These are phyloP conservation scores for Cucurbita maxima DNA, from an alignment of 306 rosid genomes.

Conservation along the genomic window DNA sequence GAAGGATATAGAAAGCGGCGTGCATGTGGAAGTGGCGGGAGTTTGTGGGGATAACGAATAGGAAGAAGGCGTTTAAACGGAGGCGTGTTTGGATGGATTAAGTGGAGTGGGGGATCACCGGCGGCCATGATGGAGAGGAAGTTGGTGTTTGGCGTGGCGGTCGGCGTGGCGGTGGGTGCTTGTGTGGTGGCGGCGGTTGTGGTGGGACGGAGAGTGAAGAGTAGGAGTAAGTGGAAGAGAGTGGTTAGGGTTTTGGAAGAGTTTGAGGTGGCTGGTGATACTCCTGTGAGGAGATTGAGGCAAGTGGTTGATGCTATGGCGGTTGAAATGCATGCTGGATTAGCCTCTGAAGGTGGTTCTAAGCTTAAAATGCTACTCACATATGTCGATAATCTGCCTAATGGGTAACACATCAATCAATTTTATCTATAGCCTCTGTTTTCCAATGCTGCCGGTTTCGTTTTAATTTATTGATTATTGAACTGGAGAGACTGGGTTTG, in stretches of 20 bases:
- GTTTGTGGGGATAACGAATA: constrained; percentile 20
- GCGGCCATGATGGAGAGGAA: constrained; percentile 34
- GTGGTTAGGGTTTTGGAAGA: constrained; percentile 53
- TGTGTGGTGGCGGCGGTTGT: constrained; percentile 67
- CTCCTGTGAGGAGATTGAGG: constrained; percentile 47
- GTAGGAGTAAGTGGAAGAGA: constrained; percentile 63
- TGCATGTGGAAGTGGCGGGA: constrained; percentile 68
- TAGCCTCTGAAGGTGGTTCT: constrained; percentile 93
- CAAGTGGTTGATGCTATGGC: constrained; percentile 96
- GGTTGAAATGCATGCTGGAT: constrained; percentile 97
- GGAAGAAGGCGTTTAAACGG: constrained; percentile 23
- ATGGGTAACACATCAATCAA: constrained; percentile 42
- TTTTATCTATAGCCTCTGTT: not conserved
- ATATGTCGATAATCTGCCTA: constrained; percentile 68
- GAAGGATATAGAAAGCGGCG: constrained; percentile 8
- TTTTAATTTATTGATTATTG: not conserved
- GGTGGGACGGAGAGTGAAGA: constrained; percentile 58
- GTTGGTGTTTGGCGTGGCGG: constrained; percentile 51
- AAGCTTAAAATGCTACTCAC: constrained; percentile 97
- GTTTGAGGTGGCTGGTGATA: constrained; percentile 55
- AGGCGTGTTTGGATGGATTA: constrained; percentile 33
- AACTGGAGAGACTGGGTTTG: not conserved
- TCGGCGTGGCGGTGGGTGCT: constrained; percentile 48
- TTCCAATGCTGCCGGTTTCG: not conserved
- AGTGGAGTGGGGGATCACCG: constrained; percentile 17